Evolutionary conservation across 306 rosid species (phyloP), one percentile per base, ranked within the genome.

Genomic region (Morella rubra): DNA sequence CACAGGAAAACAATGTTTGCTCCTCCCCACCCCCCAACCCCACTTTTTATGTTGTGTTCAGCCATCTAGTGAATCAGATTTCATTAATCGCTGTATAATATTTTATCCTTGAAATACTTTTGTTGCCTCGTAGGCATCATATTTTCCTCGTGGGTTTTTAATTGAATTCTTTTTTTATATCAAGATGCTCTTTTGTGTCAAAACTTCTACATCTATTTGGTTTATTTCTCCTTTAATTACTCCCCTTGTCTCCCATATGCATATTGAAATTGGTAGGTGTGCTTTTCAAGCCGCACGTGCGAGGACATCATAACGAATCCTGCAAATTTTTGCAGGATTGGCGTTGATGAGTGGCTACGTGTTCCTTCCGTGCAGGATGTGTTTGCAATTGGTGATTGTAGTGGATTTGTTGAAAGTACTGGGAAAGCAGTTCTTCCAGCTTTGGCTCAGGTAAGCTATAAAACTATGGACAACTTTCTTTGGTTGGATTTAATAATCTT

Each of bases 351-450:
- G 69, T 95, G 99, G 97, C 91, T 95, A 73, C 91, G 86, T 2
- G 84, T 91, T 75, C 98, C 98, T 73, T 84, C 92, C 0, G 84
- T 85, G 53, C 82, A 88, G 66, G 99, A 95, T 76, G 80, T 95
- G 83, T 95, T 86, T 73, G 82, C 99, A 49, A 89, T 95, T 71
- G 98, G 99, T 32, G 99, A 95, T 79, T 95, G 98, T 86, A 81
- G 97, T 76, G 99, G 99, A 49, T 95, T 85, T 86, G 84, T 95
- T 50, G 98, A 92, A 80, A 90, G 98, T 77, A 95, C 98, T 1
- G 99, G 99, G 74, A 95, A 80, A 82, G 84, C 87, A 66, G 52
- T 71, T 46, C 97, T 95, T 78, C 99, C 98, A 7, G 99, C 98
- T 73, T 84, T 95, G 82, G 99, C 98, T 77, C 99, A 92, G 87